Evolutionary conservation across 495 filamentous ascomycete genomes (phyloP).

Genomic region (Aspergillus affinis): DNA sequence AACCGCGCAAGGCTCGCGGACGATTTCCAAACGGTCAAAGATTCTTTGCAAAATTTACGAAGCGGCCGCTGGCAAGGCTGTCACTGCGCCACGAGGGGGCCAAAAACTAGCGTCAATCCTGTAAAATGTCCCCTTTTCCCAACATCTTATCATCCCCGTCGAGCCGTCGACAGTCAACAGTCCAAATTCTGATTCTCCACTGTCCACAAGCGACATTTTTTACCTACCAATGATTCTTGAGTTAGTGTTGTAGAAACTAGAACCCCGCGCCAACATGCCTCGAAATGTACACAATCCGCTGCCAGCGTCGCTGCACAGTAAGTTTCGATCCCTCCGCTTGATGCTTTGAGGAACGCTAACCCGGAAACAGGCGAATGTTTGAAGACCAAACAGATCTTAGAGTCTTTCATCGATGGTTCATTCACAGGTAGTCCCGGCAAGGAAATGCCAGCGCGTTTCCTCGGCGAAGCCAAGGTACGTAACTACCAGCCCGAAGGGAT

Average conservation of each 20-base stretch:
- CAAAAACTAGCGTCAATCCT: not conserved
- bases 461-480: slow-evolving; percentile 79
- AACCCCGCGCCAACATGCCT: slow-evolving; percentile 24
- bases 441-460: slow-evolving; percentile 81
- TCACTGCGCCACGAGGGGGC: not conserved
- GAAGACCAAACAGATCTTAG: slow-evolving; percentile 80
- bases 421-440: slow-evolving; percentile 87
- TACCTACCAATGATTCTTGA: not conserved
- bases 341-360: not conserved
- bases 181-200: not conserved
- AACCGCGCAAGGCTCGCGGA: not conserved
- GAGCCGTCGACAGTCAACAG: not conserved
- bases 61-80: not conserved
- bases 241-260: not conserved
- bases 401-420: slow-evolving; percentile 82
- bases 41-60: not conserved
- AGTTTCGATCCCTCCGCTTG: slow-evolving; percentile 14
- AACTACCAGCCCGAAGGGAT: no score
- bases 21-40: not conserved
- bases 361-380: slow-evolving; percentile 65
- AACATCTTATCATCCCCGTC: not conserved
- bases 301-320: slow-evolving; percentile 56
- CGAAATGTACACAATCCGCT: slow-evolving; percentile 59
- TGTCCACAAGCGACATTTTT: not conserved
- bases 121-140: not conserved